Conservation (phyloP, 225 moss, liverwort and hornwort species). For the Rhytidiadelphus loreus region DNA sequence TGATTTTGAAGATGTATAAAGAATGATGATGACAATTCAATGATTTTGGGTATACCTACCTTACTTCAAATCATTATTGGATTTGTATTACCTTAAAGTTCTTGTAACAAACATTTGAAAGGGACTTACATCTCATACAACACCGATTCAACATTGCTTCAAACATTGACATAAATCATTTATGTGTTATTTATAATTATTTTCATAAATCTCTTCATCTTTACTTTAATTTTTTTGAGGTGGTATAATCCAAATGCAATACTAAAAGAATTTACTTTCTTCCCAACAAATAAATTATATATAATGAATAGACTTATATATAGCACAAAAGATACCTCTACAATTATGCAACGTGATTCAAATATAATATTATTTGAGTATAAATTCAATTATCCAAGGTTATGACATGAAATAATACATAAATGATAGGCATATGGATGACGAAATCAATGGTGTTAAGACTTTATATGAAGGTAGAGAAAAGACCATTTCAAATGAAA, state of each 20-base stretch:
- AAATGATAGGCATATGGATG: constrained; percentile 58
- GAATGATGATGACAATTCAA: too few relatives aligned
- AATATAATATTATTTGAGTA: too few relatives aligned
- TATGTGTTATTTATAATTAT: background rate
- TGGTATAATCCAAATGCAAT: background rate
- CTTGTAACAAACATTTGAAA: background rate
- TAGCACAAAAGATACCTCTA: background rate
- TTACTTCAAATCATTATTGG: background rate
- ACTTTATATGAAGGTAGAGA: constrained; percentile 43
- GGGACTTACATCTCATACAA: background rate
- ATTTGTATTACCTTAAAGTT: background rate
- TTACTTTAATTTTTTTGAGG: background rate
- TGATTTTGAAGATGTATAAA: too few relatives aligned
- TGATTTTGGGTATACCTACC: too few relatives aligned
- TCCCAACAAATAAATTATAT: background rate
- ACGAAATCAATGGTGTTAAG: constrained; percentile 66
- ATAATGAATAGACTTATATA: too few relatives aligned
- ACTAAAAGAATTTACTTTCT: background rate
- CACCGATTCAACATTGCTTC: background rate
- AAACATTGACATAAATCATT: background rate
- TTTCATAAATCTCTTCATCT: background rate
- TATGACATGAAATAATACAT: background rate
- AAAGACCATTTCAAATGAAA: constrained; percentile 22
- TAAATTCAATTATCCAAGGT: background rate
- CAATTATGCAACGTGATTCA: background rate